A percentile compares a stretch with the other conserved stretches of the same genome.
Conservation (phyloP, 129 eudicot species). For the Flaveria ramosissima region DNA sequence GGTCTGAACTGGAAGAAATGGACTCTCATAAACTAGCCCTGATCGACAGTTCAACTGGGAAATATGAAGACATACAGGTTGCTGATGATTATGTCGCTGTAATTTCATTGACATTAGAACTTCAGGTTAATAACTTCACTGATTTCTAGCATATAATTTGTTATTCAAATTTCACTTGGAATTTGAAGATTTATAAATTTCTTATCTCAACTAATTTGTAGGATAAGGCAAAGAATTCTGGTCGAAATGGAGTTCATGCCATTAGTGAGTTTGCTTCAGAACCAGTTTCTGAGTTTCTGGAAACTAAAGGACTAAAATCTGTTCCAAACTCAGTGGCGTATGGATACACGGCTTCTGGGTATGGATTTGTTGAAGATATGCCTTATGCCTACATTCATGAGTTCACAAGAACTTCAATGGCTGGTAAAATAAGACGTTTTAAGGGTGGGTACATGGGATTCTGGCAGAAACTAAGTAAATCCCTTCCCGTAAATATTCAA, state of each 20-base stretch:
- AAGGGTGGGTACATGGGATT: slow-evolving; percentile 73
- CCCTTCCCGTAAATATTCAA: slow-evolving; percentile 54
- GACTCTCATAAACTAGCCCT: slow-evolving; percentile 74
- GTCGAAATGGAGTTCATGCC: slow-evolving; percentile 79
- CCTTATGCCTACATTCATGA: slow-evolving; percentile 90
- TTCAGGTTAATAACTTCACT: slow-evolving; percentile 53
- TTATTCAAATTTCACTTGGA: not conserved
- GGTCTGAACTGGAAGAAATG: slow-evolving; percentile 62
- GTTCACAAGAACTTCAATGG: slow-evolving; percentile 88
- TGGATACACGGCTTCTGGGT: slow-evolving; percentile 83
- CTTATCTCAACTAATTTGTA: slow-evolving; percentile 20
- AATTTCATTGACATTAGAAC: slow-evolving; percentile 68
- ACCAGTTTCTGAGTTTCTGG: slow-evolving; percentile 57
- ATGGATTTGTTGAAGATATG: slow-evolving; percentile 86
- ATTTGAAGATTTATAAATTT: not conserved
- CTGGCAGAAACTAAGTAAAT: slow-evolving; percentile 63
- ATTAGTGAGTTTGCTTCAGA: slow-evolving; percentile 70
- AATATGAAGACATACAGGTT: slow-evolving; percentile 66
- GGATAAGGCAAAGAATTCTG: slow-evolving; percentile 75
- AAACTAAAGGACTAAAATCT: slow-evolving; percentile 54
- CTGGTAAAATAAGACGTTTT: slow-evolving; percentile 78
- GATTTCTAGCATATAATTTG: not conserved
- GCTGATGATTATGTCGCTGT: slow-evolving; percentile 83
- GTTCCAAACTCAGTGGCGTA: slow-evolving; percentile 77
- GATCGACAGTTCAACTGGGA: slow-evolving; percentile 64